Evolutionary conservation across 495 filamentous ascomycete species (phyloP), one percentile per base, ranked within the genome.

Genomic region (Darksidea phi): DNA sequence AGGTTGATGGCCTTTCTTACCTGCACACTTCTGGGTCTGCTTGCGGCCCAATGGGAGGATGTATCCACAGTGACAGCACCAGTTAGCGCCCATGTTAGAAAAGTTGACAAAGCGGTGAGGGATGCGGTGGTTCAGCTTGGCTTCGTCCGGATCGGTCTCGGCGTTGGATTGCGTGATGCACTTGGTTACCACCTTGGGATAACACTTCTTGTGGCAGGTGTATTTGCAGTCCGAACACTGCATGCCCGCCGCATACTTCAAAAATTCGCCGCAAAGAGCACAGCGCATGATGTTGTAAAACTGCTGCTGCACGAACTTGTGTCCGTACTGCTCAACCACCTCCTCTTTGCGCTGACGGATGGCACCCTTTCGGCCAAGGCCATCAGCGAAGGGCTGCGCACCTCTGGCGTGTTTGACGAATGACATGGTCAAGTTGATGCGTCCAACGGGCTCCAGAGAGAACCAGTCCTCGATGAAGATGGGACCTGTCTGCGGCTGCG

Each of bases 281-380:
- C 94, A 99, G 66, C 95, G 94, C 94, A 99, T 99, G 73, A 99
- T 96, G 78, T 97, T 97, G 86, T 97, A 99, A 77, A 97, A 99
- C 73, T 96, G 93, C 75, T 95, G 91, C 66, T 88, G 85, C 48
- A 97, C 85, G 67, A 99, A 99, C 77, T 97, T 97, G 86, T 99
- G 94, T 28, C 94, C 94, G 71, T 95, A 96, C 80, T 96, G 93
- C 75, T 97, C 94, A 76, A 95, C 89, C 12, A 97, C 85, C 66
- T 96, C 91, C 74, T 99, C 94, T 77, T 97, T 97, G 68, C 88
- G 88, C 74, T 97, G 91, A 41, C 94, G 88, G 67, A 99, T 91
- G 53, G 94, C 94, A 73, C 94, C 94, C 78, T 96, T 94, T 64
- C 94, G 89, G 64, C 89, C 89, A 48, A 99, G 84, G 66, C 94